Evolutionary conservation across 2,329 filamentous ascomycete genomes (phyloP), one percentile per base, ranked within the genome.

Genomic region (Calcarisporium arbuscula): DNA sequence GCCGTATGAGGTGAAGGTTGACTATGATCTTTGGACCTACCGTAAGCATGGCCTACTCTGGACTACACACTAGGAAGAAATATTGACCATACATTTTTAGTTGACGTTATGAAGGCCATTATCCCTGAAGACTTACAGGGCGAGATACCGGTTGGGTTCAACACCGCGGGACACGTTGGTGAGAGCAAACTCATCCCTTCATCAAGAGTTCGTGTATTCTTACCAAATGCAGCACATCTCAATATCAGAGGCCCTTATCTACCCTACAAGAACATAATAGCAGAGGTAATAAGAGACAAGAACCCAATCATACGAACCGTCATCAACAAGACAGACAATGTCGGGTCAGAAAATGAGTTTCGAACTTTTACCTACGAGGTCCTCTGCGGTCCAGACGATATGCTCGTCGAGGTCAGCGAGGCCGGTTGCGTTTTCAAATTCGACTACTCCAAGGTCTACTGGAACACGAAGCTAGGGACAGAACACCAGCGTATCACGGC

Each of bases 391-490:
- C 74, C 78, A 1, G 77, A 87, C 48, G 81, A 96, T 51, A 67
- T 95, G 58, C 79, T 89, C 34, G 92, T 98, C 35, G 77, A 85
- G 43, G 74, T 92, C 34, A 77, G 75, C 44, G 88, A 95, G 62
- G 82, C 85, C 49, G 76, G 79, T 41, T 96, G 92, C 64, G 67
- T 72, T n/a, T 98, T 95, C 65, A 71, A 72, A 36, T 96, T 98
- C 59, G 85, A 98, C 65, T 98, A 94, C 59, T 77, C 84, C 42
- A 94, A 94, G 49, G 92, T 98, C 5, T 98, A 98, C 69, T 98
- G 90, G 90, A 98, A 98, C 62, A 88, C 80, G 51, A 80, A 90
- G 47, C 75, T 98, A 11, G 82, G 94, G 51, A 85, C 80, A 1
- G 92, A 98, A 61, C 92, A 98, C 61, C 78, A 82, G 44, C 74